Evolutionary conservation across 257 asterid genomes (phyloP), one percentile per base, ranked within the genome.

Genomic region (Ilex asprella): DNA sequence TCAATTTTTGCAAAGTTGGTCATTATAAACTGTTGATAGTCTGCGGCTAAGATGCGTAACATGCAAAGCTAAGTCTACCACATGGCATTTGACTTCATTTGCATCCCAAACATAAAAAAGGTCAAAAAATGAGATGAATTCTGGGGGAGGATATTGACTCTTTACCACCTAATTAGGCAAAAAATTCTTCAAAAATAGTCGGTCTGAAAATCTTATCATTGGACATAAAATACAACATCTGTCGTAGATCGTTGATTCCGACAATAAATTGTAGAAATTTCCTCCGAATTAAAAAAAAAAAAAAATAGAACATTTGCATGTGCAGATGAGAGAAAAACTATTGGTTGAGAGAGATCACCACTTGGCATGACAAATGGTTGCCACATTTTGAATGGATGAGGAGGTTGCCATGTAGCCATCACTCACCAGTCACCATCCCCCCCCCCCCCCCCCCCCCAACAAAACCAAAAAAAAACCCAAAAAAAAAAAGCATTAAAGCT

Each of bases 321-420:
- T 78, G 86, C 75, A 66, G 27, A 72, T 65, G 78, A 75, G 67
- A 73, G 52, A 68, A 55, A 11, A 62, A 65, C 27, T 21, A 68
- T 71, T 56, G 81, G 67, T 65, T 39, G 30, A 52, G 5, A 54
- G 61, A 55, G 60, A 47, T 62, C 39, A 21, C 21, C 63, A 57
- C 55, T 63, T 68, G 74, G 59, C 39, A 27, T 43, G 54, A 60
- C 5, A 14, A 5, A 39, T 60, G 53, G 64, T 29, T 5, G 55
- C 35, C 64, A 46, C 50, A 21, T 47, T 27, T 14, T 44, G 29
- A 61, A 72, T 70, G 79, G 84, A 61, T 64, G 73, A 70, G 53
- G 73, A 63, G 71, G 66, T 69, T 21, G 27, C 27, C 27, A 21
- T 21, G 27, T 21, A 21, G 27, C 27, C 27, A 21, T 21, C 27